These are phyloP conservation scores for Xylaria sp. DNA, from an alignment of 2,329 filamentous ascomycete species.

Conservation along the genomic window DNA sequence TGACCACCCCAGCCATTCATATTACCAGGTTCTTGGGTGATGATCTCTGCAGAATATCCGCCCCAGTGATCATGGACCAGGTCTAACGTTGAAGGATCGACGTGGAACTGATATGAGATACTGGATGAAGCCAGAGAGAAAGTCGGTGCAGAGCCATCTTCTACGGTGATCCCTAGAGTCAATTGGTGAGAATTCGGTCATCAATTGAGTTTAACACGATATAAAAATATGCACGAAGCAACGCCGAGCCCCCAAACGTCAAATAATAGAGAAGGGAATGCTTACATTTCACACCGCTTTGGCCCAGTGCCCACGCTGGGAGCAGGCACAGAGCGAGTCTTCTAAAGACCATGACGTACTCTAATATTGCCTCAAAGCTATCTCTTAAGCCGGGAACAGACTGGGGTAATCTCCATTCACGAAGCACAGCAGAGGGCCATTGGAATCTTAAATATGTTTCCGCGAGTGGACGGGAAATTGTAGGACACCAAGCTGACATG, in stretches of 20 bases:
- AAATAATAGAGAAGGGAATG: not conserved
- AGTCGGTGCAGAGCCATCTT: constrained; percentile 42
- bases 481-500: constrained; percentile 22
- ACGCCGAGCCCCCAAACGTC: not conserved
- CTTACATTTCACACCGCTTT: constrained; percentile 37
- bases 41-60: constrained; percentile 63
- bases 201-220: constrained; percentile 18
- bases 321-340: constrained; percentile 34
- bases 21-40: constrained; percentile 58
- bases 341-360: constrained; percentile 33
- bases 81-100: constrained; percentile 66
- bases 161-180: constrained; percentile 45
- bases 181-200: constrained; percentile 27
- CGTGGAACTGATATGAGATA: constrained; percentile 72
- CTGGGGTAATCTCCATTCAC: not conserved
- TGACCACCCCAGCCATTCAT: constrained; percentile 66
- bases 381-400: not conserved
- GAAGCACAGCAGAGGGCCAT: constrained; percentile 7
- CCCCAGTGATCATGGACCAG: constrained; percentile 72
- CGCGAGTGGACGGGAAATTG: constrained; percentile 25
- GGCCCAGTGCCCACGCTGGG: constrained; percentile 31
- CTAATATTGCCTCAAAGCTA: constrained; percentile 12
- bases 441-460: constrained; percentile 21
- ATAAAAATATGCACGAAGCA: not conserved
- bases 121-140: constrained; percentile 46